phyloP scores from a whole-genome alignment of 495 filamentous ascomycete species.

The Neurospora sp. region DNA sequence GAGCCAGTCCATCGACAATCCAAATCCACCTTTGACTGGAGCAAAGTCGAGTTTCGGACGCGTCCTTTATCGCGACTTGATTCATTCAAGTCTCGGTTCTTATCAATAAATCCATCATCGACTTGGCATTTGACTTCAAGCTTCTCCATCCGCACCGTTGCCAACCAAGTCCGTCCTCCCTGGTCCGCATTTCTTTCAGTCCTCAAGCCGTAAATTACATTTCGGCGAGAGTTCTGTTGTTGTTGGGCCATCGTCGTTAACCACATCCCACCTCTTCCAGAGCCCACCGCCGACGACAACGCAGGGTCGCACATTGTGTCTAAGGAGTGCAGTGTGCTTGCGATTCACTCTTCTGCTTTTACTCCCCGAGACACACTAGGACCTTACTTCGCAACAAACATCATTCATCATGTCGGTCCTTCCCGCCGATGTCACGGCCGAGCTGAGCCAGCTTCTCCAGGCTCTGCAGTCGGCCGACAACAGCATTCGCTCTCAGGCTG shows the following conservation, averaged over 20 bases:
- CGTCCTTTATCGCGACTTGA: neutral
- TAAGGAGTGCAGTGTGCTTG: neutral
- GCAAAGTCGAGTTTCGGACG: neutral
- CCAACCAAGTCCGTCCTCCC: neutral
- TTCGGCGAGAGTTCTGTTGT: neutral
- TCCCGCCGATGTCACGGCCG: slow-evolving; percentile 66
- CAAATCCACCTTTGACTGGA: neutral
- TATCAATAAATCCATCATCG: neutral
- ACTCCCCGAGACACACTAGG: neutral
- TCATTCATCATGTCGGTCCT: slow-evolving; percentile 64
- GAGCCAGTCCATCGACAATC: neutral
- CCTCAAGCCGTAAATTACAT: neutral
- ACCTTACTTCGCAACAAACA: neutral
- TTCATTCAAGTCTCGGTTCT: neutral
- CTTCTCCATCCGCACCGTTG: neutral
- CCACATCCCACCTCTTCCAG: neutral
- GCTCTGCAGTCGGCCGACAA: slow-evolving; percentile 90
- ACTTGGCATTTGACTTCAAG: neutral
- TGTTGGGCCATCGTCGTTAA: neutral
- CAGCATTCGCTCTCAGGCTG: slow-evolving; percentile 66
- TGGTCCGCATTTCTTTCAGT: neutral
- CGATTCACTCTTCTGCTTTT: neutral
- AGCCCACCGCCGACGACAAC: neutral
- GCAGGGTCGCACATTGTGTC: neutral
- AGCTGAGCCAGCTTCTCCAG: slow-evolving; percentile 75